Conservation (phyloP, 2,329 filamentous ascomycete species). For the Sclerotinia glacialis region DNA sequence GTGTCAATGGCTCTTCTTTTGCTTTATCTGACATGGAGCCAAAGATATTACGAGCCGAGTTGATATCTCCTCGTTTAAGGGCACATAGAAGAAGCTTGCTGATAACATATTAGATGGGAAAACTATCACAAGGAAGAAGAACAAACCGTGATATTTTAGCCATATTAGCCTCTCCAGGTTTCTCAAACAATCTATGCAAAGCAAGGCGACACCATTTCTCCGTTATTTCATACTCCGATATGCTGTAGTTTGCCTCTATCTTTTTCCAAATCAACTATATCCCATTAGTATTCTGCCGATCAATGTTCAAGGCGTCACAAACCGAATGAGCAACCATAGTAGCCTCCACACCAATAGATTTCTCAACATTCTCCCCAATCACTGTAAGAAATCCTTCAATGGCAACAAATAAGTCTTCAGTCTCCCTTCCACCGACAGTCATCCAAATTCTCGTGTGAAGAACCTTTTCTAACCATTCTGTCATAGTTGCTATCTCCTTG, state of each 20-base stretch:
- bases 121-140: no score
- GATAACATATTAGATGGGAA: slow-evolving; percentile 2
- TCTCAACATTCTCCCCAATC: slow-evolving; percentile 47
- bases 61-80: slow-evolving; percentile 55
- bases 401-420: slow-evolving; percentile 40
- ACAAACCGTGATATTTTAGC: slow-evolving; percentile 64
- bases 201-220: slow-evolving; percentile 71
- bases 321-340: slow-evolving; percentile 68
- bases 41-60: slow-evolving; percentile 55
- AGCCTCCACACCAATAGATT: slow-evolving; percentile 55
- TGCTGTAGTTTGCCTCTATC: slow-evolving; percentile 57
- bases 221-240: slow-evolving; percentile 52
- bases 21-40: slow-evolving; percentile 56
- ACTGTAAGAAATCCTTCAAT: slow-evolving; percentile 46
- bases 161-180: slow-evolving; percentile 62
- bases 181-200: slow-evolving; percentile 63
- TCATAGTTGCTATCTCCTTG: slow-evolving; percentile 45
- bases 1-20: slow-evolving; percentile 61
- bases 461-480: slow-evolving; percentile 65
- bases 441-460: slow-evolving; percentile 69
- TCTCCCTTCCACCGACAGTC: slow-evolving; percentile 48
- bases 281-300: slow-evolving; percentile 21
- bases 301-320: slow-evolving; percentile 32
- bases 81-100: slow-evolving; percentile 74
- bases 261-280: slow-evolving; percentile 76